These are phyloP conservation scores for Nannochloris sp. DNA, from an alignment of 139 green algal species.

Conservation along the genomic window DNA sequence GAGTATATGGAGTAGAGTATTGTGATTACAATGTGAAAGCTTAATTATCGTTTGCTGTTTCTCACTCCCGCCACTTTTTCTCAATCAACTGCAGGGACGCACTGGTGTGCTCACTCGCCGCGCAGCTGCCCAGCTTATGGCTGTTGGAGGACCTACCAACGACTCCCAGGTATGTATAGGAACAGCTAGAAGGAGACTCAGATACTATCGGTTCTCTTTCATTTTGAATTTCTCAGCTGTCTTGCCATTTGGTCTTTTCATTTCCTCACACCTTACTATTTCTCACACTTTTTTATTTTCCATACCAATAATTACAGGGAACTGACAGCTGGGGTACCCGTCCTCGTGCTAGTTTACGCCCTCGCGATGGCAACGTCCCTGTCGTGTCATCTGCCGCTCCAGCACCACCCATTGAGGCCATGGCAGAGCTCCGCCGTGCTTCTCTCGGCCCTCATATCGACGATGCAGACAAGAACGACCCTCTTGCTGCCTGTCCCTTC, in stretches of 20 bases:
- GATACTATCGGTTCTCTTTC: not conserved
- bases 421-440: constrained; percentile 1
- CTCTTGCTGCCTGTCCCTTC: constrained; percentile 74
- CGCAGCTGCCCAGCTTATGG: constrained; percentile 20
- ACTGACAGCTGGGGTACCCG: constrained; percentile 11
- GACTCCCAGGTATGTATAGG: not conserved
- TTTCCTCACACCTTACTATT: no score
- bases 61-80: constrained; percentile 10
- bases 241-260: not conserved
- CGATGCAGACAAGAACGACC: constrained; percentile 63
- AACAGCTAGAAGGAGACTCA: not conserved
- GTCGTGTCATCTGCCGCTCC: constrained; percentile 11
- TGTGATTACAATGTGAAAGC: not conserved
- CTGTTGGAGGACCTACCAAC: not conserved
- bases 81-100: constrained; percentile 13
- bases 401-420: not conserved
- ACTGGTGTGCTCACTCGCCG: constrained; percentile 28
- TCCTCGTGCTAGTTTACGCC: constrained; percentile 17
- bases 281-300: constrained; percentile 10
- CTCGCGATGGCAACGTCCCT: constrained; percentile 24
- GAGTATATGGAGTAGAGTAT: no score
- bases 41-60: not conserved
- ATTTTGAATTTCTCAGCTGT: not conserved
- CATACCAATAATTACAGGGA: not conserved
- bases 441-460: constrained; percentile 76